These are phyloP conservation scores for Mycena capillaripes DNA, from an alignment of 768 basidiomycete genomes.

Conservation along the genomic window DNA sequence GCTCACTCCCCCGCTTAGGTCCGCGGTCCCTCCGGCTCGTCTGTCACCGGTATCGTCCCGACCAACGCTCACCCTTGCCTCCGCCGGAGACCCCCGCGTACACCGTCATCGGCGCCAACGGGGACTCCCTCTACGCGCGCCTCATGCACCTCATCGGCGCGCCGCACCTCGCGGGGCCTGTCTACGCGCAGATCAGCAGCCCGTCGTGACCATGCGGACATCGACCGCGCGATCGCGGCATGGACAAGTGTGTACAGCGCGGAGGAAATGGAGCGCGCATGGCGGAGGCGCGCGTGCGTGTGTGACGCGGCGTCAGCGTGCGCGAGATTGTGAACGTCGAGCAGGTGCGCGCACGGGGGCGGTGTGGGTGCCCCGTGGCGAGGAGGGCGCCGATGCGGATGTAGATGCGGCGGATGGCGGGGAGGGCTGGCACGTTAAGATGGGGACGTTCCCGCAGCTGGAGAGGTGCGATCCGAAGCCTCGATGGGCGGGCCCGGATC, in stretches of 20 bases:
- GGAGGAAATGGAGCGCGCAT: slow-evolving; percentile 68
- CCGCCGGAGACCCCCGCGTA: slow-evolving; percentile 61
- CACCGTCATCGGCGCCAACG: slow-evolving; percentile 81
- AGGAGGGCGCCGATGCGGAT: slow-evolving; percentile 6
- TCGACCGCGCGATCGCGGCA: slow-evolving; percentile 71
- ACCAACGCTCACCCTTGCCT: slow-evolving; percentile 82
- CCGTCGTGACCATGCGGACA: slow-evolving; percentile 74
- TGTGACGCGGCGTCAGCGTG: slow-evolving; percentile 73
- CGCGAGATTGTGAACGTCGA: slow-evolving; percentile 71
- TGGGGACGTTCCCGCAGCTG: slow-evolving; percentile 74
- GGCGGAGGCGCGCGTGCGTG: slow-evolving; percentile 69
- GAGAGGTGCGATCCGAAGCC: slow-evolving; percentile 71
- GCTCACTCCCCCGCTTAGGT: slow-evolving; percentile 51
- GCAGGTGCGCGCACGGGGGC: slow-evolving; percentile 70
- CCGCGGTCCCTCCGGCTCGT: slow-evolving; percentile 81
- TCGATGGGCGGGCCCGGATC: slow-evolving; percentile 77
- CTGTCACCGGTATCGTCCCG: slow-evolving; percentile 81
- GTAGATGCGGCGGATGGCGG: slow-evolving; percentile 56
- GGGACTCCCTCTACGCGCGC: slow-evolving; percentile 76
- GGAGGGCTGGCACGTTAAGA: slow-evolving; percentile 70
- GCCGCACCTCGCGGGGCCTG: slow-evolving; percentile 69
- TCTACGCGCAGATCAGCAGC: slow-evolving; percentile 70
- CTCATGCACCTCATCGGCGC: slow-evolving; percentile 75
- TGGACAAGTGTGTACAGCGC: slow-evolving; percentile 69
- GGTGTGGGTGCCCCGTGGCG: slow-evolving; percentile 60